These are phyloP conservation scores for Aureobasidium namibiae DNA, from an alignment of 2,329 filamentous ascomycete species.

Conservation along the genomic window DNA sequence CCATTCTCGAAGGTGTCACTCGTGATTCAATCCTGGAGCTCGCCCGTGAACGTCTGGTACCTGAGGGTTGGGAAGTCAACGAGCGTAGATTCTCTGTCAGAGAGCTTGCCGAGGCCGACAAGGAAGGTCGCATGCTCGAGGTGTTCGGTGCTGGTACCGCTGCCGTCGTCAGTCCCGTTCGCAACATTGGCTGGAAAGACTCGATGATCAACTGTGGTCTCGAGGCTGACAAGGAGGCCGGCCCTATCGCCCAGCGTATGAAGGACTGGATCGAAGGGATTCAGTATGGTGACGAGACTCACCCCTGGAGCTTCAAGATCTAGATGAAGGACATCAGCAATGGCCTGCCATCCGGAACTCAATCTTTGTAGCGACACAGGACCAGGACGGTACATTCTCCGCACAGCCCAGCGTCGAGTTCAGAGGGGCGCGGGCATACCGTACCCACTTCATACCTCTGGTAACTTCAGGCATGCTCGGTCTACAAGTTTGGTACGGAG, in stretches of 20 bases:
- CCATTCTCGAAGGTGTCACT: constrained; percentile 91
- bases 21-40: constrained; percentile 83
- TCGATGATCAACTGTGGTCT: constrained; percentile 76
- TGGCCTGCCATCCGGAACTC: neutral
- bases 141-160: constrained; percentile 92
- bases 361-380: too few species aligned
- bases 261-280: constrained; percentile 95
- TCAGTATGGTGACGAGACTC: constrained; percentile 89
- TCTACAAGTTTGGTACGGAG: neutral
- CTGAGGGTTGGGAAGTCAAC: constrained; percentile 77
- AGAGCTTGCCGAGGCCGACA: constrained; percentile 70
- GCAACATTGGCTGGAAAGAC: constrained; percentile 83
- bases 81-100: constrained; percentile 92
- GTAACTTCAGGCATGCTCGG: neutral
- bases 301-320: constrained; percentile 67
- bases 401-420: neutral
- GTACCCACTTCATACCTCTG: neutral
- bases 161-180: constrained; percentile 83
- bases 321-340: neutral
- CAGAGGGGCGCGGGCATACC: neutral
- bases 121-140: constrained; percentile 81
- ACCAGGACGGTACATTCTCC: too few species aligned
- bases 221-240: constrained; percentile 72
- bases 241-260: constrained; percentile 76
- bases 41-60: constrained; percentile 71